Conservation (phyloP, 2,329 filamentous ascomycete species). For the Trichophaea hybrida region DNA sequence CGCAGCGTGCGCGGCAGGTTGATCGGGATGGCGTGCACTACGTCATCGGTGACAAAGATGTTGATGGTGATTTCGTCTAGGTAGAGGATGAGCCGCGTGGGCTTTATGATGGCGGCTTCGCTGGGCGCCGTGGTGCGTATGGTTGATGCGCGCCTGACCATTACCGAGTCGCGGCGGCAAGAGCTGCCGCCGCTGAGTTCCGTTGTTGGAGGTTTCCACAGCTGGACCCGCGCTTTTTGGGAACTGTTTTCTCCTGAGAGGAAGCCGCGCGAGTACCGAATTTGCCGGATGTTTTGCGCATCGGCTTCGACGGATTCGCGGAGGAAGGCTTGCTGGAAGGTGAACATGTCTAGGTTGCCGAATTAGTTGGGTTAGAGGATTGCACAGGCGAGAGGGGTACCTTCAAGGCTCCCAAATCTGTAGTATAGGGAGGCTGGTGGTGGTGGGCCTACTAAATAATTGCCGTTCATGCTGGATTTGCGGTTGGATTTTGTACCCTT, state of each 20-base stretch:
- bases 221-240: conserved; percentile 14
- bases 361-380: neutral
- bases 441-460: neutral
- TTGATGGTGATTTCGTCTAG: conserved; percentile 12
- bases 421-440: conserved; percentile 8
- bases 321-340: conserved; percentile 15
- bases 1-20: neutral
- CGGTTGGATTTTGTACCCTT: neutral
- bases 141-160: neutral
- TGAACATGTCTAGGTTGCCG: conserved; percentile 11
- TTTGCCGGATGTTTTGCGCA: conserved; percentile 12
- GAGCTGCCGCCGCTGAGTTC: neutral
- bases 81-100: conserved; percentile 17
- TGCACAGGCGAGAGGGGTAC: neutral
- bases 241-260: conserved; percentile 8
- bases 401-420: conserved; percentile 5
- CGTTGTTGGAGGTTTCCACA: conserved; percentile 12
- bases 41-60: conserved; percentile 18
- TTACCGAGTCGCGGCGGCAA: neutral
- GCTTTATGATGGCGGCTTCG: neutral
- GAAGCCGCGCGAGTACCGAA: conserved; percentile 13
- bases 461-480: neutral
- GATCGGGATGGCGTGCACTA: conserved; percentile 6
- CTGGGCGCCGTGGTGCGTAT: neutral
- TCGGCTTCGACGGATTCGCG: conserved; percentile 14